Conservation (phyloP, 2,329 filamentous ascomycete species). For the Orbilia ellipsospora region DNA sequence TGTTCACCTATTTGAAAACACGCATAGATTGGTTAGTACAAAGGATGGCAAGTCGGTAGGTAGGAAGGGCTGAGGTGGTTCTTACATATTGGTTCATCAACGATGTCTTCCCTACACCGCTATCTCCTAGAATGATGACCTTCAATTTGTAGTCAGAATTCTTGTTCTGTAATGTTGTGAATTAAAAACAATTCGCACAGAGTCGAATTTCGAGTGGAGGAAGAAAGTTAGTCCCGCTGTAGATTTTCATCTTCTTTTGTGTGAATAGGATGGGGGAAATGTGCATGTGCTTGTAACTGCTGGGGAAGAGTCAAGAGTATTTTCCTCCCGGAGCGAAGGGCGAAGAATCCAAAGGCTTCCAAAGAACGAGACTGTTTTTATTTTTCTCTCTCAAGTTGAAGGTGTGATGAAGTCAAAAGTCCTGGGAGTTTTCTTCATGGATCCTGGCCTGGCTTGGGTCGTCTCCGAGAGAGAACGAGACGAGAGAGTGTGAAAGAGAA, state of each 20-base stretch:
- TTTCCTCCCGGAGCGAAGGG: no score
- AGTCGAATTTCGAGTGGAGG: constrained; percentile 17
- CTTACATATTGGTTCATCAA: constrained; percentile 99
- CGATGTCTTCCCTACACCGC: constrained; percentile 98
- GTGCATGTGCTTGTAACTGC: background rate
- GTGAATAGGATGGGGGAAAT: constrained; percentile 17
- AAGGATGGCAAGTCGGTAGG: background rate
- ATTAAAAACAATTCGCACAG: constrained; percentile 43
- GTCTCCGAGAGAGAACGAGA: background rate
- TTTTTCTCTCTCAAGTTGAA: no score
- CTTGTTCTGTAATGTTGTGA: constrained; percentile 56
- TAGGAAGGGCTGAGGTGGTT: constrained; percentile 30
- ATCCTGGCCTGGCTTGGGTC: background rate
- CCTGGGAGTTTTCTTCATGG: no score
- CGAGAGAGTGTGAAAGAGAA: background rate
- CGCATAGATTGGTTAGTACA: constrained; percentile 44
- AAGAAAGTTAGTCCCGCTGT: constrained; percentile 49
- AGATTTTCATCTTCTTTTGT: constrained; percentile 1
- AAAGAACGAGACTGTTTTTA: constrained; percentile 9
- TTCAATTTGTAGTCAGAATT: constrained; percentile 63
- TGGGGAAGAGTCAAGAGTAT: background rate
- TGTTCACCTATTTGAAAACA: constrained; percentile 81
- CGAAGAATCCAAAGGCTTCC: background rate
- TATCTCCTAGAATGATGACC: constrained; percentile 99
- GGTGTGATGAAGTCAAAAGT: no score